Base-by-base conservation (phyloP, 1,139 yeast genomes). In the Yamadazyma buinensis region DNA sequence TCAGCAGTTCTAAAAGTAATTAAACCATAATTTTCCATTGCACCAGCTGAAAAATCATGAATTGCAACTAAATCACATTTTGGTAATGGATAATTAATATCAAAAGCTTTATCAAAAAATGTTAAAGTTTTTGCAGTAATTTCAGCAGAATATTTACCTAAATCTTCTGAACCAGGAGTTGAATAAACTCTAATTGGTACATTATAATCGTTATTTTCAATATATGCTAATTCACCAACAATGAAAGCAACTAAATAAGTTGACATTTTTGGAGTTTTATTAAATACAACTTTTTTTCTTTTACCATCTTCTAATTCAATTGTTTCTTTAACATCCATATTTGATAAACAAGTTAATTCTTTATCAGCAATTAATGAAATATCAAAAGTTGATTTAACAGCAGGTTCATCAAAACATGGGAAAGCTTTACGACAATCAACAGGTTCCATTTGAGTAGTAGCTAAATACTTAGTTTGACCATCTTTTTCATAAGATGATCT, bases 341-440 rank as follows among this genome's bases (percentile, higher is more conserved):
- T 87, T 32, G 92, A 80, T 49, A 87, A 70, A 35, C 82, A 85
- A 31, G 82, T 81, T 57, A 78, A 69, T 23, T 72, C 59, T 39
- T 69, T 64, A 35, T 76, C 74, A 28, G 86, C 76, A 35, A 80
- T 69, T 45, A 87, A 67, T 20, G 78, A 62, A 38, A 87, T 70
- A 40, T 79, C 79, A 54, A 85, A 87, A 30, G 81, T 74, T 11
- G 95, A 92, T 65, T 87, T 87, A 41, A 80, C 71, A 35, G 80
- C 77, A 10, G 96, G 96, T 57, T 87, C 95, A 58, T 87, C 95
- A 48, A 82, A 79, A 55, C 92, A 85, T 15, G 96, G 95, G 68
- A 87, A 86, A 4, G 95, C 95, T 47, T 90, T 73, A 51, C 96
- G 77, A 44, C 95, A 90, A 55, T 85, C 95, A 12, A 94, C 83